Base-by-base conservation (phyloP, 306 rosid genomes). In the Geum urbanum region DNA sequence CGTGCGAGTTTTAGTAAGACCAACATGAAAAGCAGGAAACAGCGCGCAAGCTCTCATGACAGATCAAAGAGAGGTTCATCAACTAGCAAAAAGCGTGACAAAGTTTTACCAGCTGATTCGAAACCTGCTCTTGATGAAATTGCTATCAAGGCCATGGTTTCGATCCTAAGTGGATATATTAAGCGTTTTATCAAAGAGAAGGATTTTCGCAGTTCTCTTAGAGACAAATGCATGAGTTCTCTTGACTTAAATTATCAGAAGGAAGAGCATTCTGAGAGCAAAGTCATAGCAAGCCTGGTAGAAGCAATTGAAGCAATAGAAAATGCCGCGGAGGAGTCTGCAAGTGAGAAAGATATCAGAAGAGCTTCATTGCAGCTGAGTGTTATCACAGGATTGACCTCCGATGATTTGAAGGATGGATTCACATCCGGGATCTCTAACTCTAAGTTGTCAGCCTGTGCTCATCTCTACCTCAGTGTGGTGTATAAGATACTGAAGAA, bases 391-490 rank as follows among this genome's bases (percentile, higher is more conserved):
- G 95, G 92, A 39, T 75, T 92, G 81, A 83, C 84, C 74, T 74
- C 83, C 40, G 81, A 84, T 74, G 87, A 82, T 78, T 68, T 77
- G 68, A 86, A 80, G 76, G 68, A 84, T n/a, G 86, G 69, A 19
- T 74, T 61, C 58, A 84, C 88, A 2, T 81, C 83, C 40, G 89
- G 90, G 48, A 80, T 87, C 52, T 88, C 86, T 1, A 87, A 89
- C 69, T 86, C 71, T 51, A 87, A 83, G 78, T 27, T 89, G 74
- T 84, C 97, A 58, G 89, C 96, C 37, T 89, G 92, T 74, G 92
- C 97, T 81, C 97, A 92, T 84, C 86, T 92, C 87, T 92, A 92
- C 79, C 94, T 92, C 71, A 82, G 97, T 70, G 86, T 86, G 51
- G 81, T 80, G 47, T 87, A 84, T 63, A 78, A 81, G 84, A 74